Conservation (phyloP, 2,329 filamentous ascomycete genomes). For the Colletotrichum abscissum region DNA sequence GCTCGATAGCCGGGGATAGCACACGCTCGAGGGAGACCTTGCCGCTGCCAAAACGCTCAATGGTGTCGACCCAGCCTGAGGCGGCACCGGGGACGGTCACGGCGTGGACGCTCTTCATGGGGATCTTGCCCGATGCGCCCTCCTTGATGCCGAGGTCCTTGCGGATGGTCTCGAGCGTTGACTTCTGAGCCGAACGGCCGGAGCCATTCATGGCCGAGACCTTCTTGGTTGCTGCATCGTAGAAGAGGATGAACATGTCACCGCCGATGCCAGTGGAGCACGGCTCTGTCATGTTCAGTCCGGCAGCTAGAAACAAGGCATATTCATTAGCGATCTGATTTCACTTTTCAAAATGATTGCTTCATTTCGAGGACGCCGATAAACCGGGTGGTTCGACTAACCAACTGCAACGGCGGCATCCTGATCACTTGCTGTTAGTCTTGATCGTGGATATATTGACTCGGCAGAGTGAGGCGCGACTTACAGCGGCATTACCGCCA, state of each 20-base stretch:
- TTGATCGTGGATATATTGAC: background rate
- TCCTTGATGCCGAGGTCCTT: slow-evolving; percentile 74
- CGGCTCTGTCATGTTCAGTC: slow-evolving; percentile 93
- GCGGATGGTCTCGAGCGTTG: slow-evolving; percentile 76
- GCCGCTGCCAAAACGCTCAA: slow-evolving; percentile 90
- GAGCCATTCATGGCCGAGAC: slow-evolving; percentile 93
- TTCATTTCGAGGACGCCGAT: background rate
- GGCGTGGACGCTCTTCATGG: slow-evolving; percentile 80
- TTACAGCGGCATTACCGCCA: slow-evolving; percentile 92
- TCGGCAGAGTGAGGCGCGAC: slow-evolving; percentile 45
- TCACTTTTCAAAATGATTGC: background rate
- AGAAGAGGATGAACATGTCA: slow-evolving; percentile 97
- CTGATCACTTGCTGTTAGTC: slow-evolving; percentile 54
- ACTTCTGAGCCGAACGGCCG: slow-evolving; percentile 80
- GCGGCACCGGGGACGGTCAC: slow-evolving; percentile 91
- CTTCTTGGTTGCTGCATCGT: slow-evolving; percentile 83
- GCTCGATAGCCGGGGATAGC: slow-evolving; percentile 82
- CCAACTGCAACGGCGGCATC: slow-evolving; percentile 96
- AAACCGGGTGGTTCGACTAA: slow-evolving; percentile 51
- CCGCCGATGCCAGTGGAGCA: slow-evolving; percentile 94
- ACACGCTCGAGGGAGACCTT: slow-evolving; percentile 83
- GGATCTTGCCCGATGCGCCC: slow-evolving; percentile 70
- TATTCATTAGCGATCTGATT: background rate
- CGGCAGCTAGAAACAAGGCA: slow-evolving; percentile 72
- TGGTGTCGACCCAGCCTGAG: slow-evolving; percentile 91